Conservation (phyloP, 495 filamentous ascomycete genomes). For the Penicillium riverlandense region DNA sequence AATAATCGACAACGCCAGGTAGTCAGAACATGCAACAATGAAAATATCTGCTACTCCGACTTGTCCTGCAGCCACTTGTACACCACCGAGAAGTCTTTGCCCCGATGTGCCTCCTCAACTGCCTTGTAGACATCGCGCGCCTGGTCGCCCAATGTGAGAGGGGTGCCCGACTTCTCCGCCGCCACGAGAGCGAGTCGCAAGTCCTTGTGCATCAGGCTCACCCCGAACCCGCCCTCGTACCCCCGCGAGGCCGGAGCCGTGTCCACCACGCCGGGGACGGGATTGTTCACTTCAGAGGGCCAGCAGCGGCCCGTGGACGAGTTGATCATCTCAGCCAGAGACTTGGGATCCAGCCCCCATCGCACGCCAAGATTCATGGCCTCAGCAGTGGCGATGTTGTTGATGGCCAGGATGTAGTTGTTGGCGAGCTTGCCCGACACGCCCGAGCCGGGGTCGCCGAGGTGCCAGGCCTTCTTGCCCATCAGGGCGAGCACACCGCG, state of each 20-base stretch:
- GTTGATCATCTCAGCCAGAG: slow-evolving; percentile 75
- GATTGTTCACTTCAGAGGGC: slow-evolving; percentile 90
- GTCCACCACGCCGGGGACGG: slow-evolving; percentile 76
- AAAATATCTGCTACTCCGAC: slow-evolving; percentile 15
- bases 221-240: slow-evolving; percentile 78
- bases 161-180: slow-evolving; percentile 59
- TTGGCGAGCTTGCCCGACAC: slow-evolving; percentile 85
- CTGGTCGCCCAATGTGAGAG: slow-evolving; percentile 55
- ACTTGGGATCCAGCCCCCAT: slow-evolving; percentile 76
- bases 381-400: slow-evolving; percentile 87
- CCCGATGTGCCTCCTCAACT: slow-evolving; percentile 51
- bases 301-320: slow-evolving; percentile 82
- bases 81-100: slow-evolving; percentile 79
- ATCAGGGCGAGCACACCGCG: slow-evolving; percentile 63
- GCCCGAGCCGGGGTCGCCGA: slow-evolving; percentile 72
- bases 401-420: slow-evolving; percentile 87
- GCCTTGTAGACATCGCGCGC: slow-evolving; percentile 63
- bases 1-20: not conserved
- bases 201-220: slow-evolving; percentile 82
- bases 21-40: not conserved
- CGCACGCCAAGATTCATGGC: slow-evolving; percentile 87
- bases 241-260: slow-evolving; percentile 63
- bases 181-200: slow-evolving; percentile 65
- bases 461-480: slow-evolving; percentile 76
- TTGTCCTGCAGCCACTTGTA: slow-evolving; percentile 60